Percentiles rank a stretch among this genome's conserved stretches.
These are phyloP conservation scores for Hymenoscyphus albidus DNA, from an alignment of 2,329 filamentous ascomycete genomes.

Conservation along the genomic window DNA sequence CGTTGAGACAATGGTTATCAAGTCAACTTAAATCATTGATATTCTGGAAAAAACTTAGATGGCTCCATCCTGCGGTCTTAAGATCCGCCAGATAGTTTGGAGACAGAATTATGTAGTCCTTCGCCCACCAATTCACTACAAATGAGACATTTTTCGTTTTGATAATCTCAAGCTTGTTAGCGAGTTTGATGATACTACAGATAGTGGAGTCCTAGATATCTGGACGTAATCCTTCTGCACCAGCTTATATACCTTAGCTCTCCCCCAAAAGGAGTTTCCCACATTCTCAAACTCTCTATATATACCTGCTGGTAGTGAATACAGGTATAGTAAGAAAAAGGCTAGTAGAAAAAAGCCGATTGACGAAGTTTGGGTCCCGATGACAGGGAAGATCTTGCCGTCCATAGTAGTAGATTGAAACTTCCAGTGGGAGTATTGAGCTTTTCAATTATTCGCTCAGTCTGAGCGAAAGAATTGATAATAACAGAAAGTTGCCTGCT, in stretches of 20 bases:
- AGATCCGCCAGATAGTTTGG: slow-evolving; percentile 4
- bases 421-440: too few relatives aligned
- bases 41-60: slow-evolving; percentile 6
- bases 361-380: too few relatives aligned
- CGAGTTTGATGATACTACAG: not conserved
- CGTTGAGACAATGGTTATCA: too few relatives aligned
- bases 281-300: not conserved
- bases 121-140: slow-evolving; percentile 3
- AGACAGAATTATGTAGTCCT: not conserved
- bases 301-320: not conserved
- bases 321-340: too few relatives aligned
- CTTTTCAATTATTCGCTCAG: too few relatives aligned
- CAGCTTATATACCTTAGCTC: not conserved
- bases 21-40: not conserved
- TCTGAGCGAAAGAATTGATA: too few relatives aligned
- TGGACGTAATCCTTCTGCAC: not conserved
- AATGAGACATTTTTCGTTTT: not conserved
- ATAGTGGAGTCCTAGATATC: not conserved
- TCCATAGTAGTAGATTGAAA: too few relatives aligned
- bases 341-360: too few relatives aligned
- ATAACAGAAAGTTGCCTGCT: too few relatives aligned
- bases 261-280: not conserved
- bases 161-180: not conserved
- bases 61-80: not conserved
- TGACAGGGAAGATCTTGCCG: too few relatives aligned